Base-by-base conservation (phyloP, 495 filamentous ascomycete genomes). In the Trichoderma orchidacearum region DNA sequence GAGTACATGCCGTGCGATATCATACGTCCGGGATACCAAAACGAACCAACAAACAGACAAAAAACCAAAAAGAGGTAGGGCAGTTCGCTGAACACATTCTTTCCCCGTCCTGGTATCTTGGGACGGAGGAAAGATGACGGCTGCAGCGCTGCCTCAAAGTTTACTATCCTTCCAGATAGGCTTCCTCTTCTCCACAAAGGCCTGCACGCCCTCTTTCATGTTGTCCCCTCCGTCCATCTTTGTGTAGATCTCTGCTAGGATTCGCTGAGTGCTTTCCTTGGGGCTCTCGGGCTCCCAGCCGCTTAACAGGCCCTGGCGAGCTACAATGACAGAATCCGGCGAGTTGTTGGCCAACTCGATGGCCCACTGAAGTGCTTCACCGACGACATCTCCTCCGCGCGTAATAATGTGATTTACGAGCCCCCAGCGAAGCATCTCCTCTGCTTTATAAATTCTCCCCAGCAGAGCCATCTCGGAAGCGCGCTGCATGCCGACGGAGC, bases 121-220 rank as follows among this genome's bases (percentile, higher is more conserved):
- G n/a, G n/a, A n/a, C n/a, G n/a, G n/a, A n/a, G n/a, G 51, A 62
- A 51, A 57, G 56, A 51, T 36, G 30, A 18, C 27, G n/a, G 5
- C 2, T 27, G 5, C 15, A 2, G n/a, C 23, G n/a, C 23, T 15
- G 13, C 23, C n/a, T 62, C 63, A 95, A 63, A 94, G 63, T 70
- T 90, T 91, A 63, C 81, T 85, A 64, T 83, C 74, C 64, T 76
- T 76, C 87, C 89, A 92, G 53, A 69, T 75, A 23, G 86, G 80
- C 66, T 78, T 74, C 69, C 87, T 74, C 70, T 81, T 89, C 79
- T 90, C 87, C 58, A 86, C 80, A 79, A 94, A 94, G 57, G 85
- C 85, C 69, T 64, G 75, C 35, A 93, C 75, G 0, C 88, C 89
- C 70, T 94, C 89, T 59, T 70, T 75, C 66, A 87, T 85, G 72